phyloP scores from a whole-genome alignment of 2,329 filamentous ascomycete species.

The Calonectria crousiana region DNA sequence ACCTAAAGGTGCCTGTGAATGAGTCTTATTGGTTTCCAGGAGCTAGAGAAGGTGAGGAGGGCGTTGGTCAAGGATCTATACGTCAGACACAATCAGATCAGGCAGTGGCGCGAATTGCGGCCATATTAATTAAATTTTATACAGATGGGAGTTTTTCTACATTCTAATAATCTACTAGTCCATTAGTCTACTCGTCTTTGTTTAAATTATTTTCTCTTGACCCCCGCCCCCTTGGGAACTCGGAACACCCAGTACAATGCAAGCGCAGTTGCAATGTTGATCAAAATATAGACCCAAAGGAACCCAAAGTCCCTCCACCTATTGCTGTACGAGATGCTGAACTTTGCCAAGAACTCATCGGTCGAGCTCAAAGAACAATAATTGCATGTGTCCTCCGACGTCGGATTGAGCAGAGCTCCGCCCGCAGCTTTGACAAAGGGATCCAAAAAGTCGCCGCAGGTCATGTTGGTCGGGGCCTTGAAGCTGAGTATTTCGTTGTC shows the following conservation, averaged over 20 bases:
- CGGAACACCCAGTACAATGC: slow-evolving; percentile 60
- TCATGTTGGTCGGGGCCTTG: slow-evolving; percentile 61
- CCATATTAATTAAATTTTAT: not conserved
- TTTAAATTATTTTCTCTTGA: slow-evolving; percentile 25
- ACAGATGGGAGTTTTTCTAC: not conserved
- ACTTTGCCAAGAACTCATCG: slow-evolving; percentile 52
- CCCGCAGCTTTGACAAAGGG: slow-evolving; percentile 56
- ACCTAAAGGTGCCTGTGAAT: no score
- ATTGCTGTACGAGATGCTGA: slow-evolving; percentile 59
- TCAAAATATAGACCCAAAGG: slow-evolving; percentile 63
- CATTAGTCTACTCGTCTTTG: not conserved
- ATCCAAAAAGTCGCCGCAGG: slow-evolving; percentile 64
- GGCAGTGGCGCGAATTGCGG: not conserved
- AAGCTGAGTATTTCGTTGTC: slow-evolving; percentile 65
- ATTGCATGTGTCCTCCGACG: slow-evolving; percentile 56
- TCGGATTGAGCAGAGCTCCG: slow-evolving; percentile 60
- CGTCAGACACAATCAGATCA: not conserved
- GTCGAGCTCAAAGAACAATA: slow-evolving; percentile 56
- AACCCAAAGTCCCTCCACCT: slow-evolving; percentile 70
- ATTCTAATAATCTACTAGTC: not conserved
- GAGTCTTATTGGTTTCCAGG: no score
- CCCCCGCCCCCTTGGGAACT: slow-evolving; percentile 45
- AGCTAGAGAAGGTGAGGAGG: not conserved
- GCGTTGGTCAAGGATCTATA: not conserved
- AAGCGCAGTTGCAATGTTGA: slow-evolving; percentile 61